Evolutionary conservation across 306 rosid genomes (phyloP), one percentile per base, ranked within the genome.

Genomic region (Carpinus viminea): DNA sequence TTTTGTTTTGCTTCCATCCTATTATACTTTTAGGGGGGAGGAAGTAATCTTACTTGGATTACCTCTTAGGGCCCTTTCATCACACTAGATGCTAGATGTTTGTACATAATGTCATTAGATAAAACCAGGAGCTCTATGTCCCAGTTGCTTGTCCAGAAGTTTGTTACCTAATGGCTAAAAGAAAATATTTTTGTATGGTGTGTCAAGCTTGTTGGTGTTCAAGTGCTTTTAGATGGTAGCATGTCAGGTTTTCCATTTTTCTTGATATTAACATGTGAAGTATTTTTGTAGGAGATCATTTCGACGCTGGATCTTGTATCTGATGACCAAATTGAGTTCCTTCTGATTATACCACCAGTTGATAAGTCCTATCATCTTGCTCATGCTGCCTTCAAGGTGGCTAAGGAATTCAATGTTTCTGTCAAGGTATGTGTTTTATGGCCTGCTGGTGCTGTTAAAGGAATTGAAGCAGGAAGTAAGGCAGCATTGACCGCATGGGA

Each of bases 231-330:
- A 9, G 8, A 68, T 41, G 51, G 51, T 48, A 8, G 5, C 34
- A 53, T 68, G 64, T 73, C 74, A 5, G 36, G 48, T 26, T 69
- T 76, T 64, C 61, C 26, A 31, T 73, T 51, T 80, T 68, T 71
- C 12, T 72, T 74, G 38, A 41, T 54, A 21, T 64, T 53, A 76
- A 51, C 46, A 18, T 17, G 38, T 41, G 69, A 26, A 48, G 36
- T 80, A 24, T 75, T 77, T 66, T 65, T 85, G 88, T 80, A 84
- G 93, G 90, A 79, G 52, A 86, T 66, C 8, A 73, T 86, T 79
- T 93, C 98, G 65, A 87, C 92, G 4, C 92, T 87, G 36, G 97
- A 90, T 88, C 96, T 91, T 81, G 75, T 93, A 73, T 79, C 92
- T 4, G 90, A 84, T 52, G 92, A 90, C 84, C 86, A 79, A 78